A percentile compares a stretch with the other conserved stretches of the same genome.
Conservation (phyloP, 2,329 filamentous ascomycete species). For the Bipolaris oryzae region DNA sequence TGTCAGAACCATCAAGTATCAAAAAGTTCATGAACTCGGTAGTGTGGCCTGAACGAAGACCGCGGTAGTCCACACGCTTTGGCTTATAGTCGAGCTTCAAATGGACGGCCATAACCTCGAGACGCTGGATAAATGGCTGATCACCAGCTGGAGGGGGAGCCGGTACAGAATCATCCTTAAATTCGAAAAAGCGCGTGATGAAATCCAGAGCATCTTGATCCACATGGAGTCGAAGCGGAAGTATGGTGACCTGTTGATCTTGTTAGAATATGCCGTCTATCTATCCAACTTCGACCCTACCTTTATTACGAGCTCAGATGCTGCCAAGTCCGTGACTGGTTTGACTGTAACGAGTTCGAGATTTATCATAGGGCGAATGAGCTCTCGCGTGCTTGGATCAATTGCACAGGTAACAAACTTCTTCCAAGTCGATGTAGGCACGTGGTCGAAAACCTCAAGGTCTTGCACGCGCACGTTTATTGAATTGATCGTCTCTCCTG, state of each 20-base stretch:
- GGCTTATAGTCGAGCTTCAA: constrained; percentile 96
- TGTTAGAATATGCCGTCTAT: constrained; percentile 8
- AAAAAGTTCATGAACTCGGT: constrained; percentile 99
- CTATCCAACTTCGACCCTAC: constrained; percentile 53
- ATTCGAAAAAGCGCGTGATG: constrained; percentile 95
- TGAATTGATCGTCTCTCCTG: constrained; percentile 84
- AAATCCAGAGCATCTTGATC: constrained; percentile 98
- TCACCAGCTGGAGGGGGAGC: constrained; percentile 64
- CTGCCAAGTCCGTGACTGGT: constrained; percentile 80
- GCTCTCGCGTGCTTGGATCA: constrained; percentile 83
- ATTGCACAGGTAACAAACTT: constrained; percentile 96
- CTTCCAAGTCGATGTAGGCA: constrained; percentile 96
- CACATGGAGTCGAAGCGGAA: constrained; percentile 89
- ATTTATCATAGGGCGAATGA: constrained; percentile 86
- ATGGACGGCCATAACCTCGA: constrained; percentile 82
- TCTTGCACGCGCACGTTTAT: constrained; percentile 82
- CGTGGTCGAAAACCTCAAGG: constrained; percentile 90
- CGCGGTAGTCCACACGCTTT: constrained; percentile 95
- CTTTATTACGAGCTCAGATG: constrained; percentile 86
- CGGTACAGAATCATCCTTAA: constrained; percentile 76
- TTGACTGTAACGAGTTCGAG: constrained; percentile 87
- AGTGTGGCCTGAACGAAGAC: constrained; percentile 88
- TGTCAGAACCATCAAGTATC: constrained; percentile 84
- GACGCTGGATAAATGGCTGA: constrained; percentile 84
- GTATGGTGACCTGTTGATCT: constrained; percentile 62